phyloP scores from a whole-genome alignment of 2,329 filamentous ascomycete species.

The Magnaporthales sp. region DNA sequence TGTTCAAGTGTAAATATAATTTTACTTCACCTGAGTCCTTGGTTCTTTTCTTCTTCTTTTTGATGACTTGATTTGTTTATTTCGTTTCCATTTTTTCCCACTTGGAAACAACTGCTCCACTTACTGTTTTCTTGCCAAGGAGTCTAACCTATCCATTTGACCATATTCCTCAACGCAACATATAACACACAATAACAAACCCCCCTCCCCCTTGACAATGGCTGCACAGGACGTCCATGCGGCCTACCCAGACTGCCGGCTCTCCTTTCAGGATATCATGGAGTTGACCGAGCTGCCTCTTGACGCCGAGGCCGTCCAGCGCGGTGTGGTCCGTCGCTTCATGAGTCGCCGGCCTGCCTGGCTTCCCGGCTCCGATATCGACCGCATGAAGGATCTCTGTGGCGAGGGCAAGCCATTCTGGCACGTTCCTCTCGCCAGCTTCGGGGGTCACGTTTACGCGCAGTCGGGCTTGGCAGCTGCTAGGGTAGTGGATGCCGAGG shows the following conservation, averaged over 20 bases:
- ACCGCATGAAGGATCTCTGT: constrained; percentile 4
- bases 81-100: too few relatives aligned
- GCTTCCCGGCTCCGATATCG: constrained; percentile 21
- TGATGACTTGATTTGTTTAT: too few relatives aligned
- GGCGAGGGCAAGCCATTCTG: constrained; percentile 7
- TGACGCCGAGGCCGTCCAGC: constrained; percentile 9
- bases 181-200: background rate
- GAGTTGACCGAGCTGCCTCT: constrained; percentile 20
- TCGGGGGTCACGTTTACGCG: constrained; percentile 35
- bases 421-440: constrained; percentile 18
- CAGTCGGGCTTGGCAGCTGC: constrained; percentile 31
- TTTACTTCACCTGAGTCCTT: too few relatives aligned
- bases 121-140: background rate
- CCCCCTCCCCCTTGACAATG: background rate
- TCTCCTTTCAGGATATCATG: constrained; percentile 27
- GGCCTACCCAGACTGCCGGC: constrained; percentile 12
- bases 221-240: background rate
- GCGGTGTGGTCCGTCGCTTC: constrained; percentile 18
- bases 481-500: constrained; percentile 21
- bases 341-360: constrained; percentile 25
- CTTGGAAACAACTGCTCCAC: too few relatives aligned
- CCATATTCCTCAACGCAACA: too few relatives aligned
- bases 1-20: too few relatives aligned
- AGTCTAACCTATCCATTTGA: too few relatives aligned
- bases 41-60: too few relatives aligned